phyloP scores from a whole-genome alignment of 768 basidiomycete species.

The Phaffia australis region DNA sequence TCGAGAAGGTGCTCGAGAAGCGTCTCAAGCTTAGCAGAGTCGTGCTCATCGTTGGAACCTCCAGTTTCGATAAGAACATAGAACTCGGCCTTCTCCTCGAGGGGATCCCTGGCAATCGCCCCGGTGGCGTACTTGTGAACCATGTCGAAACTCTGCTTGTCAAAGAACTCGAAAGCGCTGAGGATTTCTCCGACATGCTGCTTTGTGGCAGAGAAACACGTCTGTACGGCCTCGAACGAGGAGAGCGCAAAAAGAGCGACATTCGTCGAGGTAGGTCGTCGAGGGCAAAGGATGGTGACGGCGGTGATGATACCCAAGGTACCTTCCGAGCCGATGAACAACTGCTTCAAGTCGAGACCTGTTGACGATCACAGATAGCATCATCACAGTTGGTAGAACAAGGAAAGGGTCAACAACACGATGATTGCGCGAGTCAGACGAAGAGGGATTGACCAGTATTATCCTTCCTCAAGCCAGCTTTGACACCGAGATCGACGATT shows the following conservation, averaged over 20 bases:
- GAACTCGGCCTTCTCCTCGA: conserved; percentile 67
- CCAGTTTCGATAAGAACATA: conserved; percentile 82
- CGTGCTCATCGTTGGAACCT: conserved; percentile 82
- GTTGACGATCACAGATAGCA: conserved; percentile 8
- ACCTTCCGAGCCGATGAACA: conserved; percentile 95
- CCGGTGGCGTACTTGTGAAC: conserved; percentile 39
- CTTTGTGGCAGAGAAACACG: conserved; percentile 71
- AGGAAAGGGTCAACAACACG: neutral
- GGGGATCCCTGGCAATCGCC: conserved; percentile 36
- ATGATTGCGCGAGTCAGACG: neutral
- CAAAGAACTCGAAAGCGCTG: conserved; percentile 94
- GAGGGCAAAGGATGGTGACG: conserved; percentile 88
- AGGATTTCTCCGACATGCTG: conserved; percentile 82
- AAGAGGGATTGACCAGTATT: conserved; percentile 62
- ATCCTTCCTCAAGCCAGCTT: conserved; percentile 68
- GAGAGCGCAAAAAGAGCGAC: conserved; percentile 86
- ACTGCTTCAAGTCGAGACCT: conserved; percentile 97
- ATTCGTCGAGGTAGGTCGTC: conserved; percentile 59
- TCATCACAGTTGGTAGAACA: neutral
- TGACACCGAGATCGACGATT: conserved; percentile 75
- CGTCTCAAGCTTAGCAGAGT: conserved; percentile 77
- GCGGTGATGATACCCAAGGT: conserved; percentile 91
- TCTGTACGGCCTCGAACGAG: conserved; percentile 73
- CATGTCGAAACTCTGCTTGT: conserved; percentile 71
- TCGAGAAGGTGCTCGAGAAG: conserved; percentile 69